phyloP scores from a whole-genome alignment of 352 stramenopile genomes.

The Globisporangium paroecandrum region DNA sequence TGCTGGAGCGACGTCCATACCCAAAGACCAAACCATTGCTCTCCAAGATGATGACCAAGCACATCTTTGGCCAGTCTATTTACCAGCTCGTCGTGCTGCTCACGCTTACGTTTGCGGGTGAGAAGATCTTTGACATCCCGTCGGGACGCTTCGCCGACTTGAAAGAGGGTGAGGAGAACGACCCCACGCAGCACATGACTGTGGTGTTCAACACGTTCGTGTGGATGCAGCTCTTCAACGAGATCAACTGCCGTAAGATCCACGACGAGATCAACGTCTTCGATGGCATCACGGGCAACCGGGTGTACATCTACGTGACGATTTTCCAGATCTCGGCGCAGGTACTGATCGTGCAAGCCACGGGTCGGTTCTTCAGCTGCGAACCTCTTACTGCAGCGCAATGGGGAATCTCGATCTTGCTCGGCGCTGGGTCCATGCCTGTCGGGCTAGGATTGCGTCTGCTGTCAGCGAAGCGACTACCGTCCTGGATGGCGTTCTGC shows the following conservation, averaged over 20 bases:
- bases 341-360: conserved; percentile 93
- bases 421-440: conserved; percentile 44
- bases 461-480: conserved; percentile 44
- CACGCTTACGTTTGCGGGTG: conserved; percentile 79
- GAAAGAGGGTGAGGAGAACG: conserved; percentile 24
- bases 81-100: conserved; percentile 92
- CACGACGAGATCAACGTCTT: conserved; percentile 93
- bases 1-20: conserved; percentile 94
- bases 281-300: conserved; percentile 87
- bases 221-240: conserved; percentile 92
- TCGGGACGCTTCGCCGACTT: conserved; percentile 48
- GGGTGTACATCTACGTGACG: conserved; percentile 90
- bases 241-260: conserved; percentile 87
- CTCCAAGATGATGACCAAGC: conserved; percentile 92
- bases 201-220: conserved; percentile 98
- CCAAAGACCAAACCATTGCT: conserved; percentile 91
- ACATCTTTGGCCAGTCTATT: conserved; percentile 91
- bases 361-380: conserved; percentile 79
- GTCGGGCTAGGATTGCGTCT: conserved; percentile 49
- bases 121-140: conserved; percentile 42
- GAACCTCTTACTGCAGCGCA: conserved; percentile 34
- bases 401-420: conserved; percentile 54
- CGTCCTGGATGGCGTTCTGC: conserved; percentile 57
- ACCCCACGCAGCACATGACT: conserved; percentile 90
- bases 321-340: conserved; percentile 91